Evolutionary conservation across 192 early-diverging fungal genomes (phyloP).

Genomic region (Pecoramyces ruminantium): DNA sequence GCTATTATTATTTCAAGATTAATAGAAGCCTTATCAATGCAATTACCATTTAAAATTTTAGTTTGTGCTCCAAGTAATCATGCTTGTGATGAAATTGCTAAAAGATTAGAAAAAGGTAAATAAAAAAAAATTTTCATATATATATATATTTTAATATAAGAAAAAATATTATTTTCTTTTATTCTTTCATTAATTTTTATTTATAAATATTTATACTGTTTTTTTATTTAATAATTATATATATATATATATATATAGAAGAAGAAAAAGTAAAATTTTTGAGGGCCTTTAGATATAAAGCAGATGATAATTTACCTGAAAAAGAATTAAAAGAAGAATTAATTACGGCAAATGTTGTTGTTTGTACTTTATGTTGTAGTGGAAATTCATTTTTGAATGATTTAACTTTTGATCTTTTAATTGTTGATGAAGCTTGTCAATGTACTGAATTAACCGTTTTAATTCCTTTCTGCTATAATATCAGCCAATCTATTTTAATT

Average conservation of each 20-base stretch:
- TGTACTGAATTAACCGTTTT: constrained; percentile 67
- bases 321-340: constrained; percentile 40
- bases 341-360: constrained; percentile 57
- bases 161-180: too few species aligned
- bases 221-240: too few species aligned
- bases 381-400: constrained; percentile 63
- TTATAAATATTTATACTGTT: too few species aligned
- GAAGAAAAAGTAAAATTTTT: constrained; percentile 64
- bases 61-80: constrained; percentile 90
- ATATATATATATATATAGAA: constrained; percentile 36
- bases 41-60: constrained; percentile 34
- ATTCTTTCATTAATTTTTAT: too few species aligned
- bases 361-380: constrained; percentile 68
- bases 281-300: constrained; percentile 52
- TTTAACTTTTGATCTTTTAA: constrained; percentile 46
- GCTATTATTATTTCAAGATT: constrained; percentile 28
- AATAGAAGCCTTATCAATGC: constrained; percentile 31
- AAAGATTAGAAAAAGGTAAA: constrained; percentile 61
- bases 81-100: constrained; percentile 86
- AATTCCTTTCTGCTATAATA: constrained; percentile 73
- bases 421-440: constrained; percentile 94
- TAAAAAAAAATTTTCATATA: neutral
- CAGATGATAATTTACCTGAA: constrained; percentile 33
- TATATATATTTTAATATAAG: too few species aligned
- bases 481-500: constrained; percentile 65